phyloP scores from a whole-genome alignment of 2,329 filamentous ascomycete species.

The Chaetomium olivaceum region DNA sequence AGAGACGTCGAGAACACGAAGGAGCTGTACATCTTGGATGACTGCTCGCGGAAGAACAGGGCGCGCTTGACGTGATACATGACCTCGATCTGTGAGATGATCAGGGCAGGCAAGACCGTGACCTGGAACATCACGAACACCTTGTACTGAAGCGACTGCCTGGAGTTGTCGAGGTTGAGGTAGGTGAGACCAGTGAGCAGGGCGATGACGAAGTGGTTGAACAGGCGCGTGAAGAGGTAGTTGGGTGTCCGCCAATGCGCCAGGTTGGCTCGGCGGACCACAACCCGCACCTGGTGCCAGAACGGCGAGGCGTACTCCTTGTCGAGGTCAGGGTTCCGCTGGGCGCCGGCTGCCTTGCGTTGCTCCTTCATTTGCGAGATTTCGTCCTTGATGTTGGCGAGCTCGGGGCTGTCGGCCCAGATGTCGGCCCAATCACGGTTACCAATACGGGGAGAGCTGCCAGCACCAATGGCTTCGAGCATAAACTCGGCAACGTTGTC shows the following conservation, averaged over 20 bases:
- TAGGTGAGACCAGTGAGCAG: constrained; percentile 78
- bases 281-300: constrained; percentile 74
- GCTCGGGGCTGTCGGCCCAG: constrained; percentile 72
- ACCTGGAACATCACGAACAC: constrained; percentile 91
- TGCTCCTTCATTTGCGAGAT: constrained; percentile 67
- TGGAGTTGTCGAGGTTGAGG: constrained; percentile 73
- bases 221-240: constrained; percentile 84
- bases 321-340: constrained; percentile 56
- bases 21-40: constrained; percentile 81
- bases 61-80: constrained; percentile 79
- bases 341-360: constrained; percentile 46
- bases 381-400: constrained; percentile 63
- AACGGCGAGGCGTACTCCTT: constrained; percentile 82
- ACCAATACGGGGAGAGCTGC: constrained; percentile 69
- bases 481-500: constrained; percentile 74
- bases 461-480: constrained; percentile 81
- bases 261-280: constrained; percentile 71
- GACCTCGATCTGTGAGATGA: constrained; percentile 80
- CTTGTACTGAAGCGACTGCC: constrained; percentile 76
- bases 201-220: constrained; percentile 79
- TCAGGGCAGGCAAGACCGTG: constrained; percentile 78
- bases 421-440: constrained; percentile 78
- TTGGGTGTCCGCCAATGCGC: constrained; percentile 85
- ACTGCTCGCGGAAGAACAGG: constrained; percentile 83
- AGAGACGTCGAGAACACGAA: constrained; percentile 77